Percentiles rank a stretch among this genome's conserved stretches.
Conservation (phyloP, 306 rosid genomes). For the Myrica gale region DNA sequence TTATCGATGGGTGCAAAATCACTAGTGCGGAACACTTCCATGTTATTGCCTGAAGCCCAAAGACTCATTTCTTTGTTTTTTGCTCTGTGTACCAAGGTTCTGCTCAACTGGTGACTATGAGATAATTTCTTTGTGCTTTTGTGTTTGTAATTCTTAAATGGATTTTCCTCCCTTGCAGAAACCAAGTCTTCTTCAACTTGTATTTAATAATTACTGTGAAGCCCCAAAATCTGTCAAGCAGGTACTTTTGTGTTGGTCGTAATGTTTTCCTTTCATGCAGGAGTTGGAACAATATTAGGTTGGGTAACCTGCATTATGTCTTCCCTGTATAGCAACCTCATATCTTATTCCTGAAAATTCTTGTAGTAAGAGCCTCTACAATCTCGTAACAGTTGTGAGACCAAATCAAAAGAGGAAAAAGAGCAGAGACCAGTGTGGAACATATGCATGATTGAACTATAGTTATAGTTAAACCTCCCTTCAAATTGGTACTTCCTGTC, state of each 20-base stretch:
- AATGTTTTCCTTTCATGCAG: constrained; percentile 3
- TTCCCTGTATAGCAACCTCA: neutral
- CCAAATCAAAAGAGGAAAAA: neutral
- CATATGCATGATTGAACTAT: too few species aligned
- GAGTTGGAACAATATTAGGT: constrained; percentile 11
- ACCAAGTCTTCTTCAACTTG: constrained; percentile 79
- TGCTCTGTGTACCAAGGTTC: constrained; percentile 90
- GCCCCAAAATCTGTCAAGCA: constrained; percentile 76
- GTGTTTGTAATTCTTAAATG: constrained; percentile 15
- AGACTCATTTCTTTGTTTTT: constrained; percentile 80
- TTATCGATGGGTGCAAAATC: constrained; percentile 39
- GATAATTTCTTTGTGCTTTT: constrained; percentile 20
- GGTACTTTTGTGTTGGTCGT: constrained; percentile 46
- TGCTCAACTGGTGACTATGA: constrained; percentile 19
- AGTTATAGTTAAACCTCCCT: too few species aligned
- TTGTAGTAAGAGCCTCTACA: neutral
- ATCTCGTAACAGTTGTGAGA: neutral
- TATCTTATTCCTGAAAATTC: neutral
- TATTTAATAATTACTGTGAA: constrained; percentile 65
- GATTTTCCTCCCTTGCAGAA: constrained; percentile 57
- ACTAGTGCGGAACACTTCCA: constrained; percentile 34
- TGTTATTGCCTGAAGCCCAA: constrained; percentile 77
- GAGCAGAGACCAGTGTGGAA: too few species aligned
- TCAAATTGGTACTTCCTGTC: neutral
- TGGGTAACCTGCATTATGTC: neutral